phyloP scores from a whole-genome alignment of 2,329 filamentous ascomycete species.

The Talaromyces sp. region DNA sequence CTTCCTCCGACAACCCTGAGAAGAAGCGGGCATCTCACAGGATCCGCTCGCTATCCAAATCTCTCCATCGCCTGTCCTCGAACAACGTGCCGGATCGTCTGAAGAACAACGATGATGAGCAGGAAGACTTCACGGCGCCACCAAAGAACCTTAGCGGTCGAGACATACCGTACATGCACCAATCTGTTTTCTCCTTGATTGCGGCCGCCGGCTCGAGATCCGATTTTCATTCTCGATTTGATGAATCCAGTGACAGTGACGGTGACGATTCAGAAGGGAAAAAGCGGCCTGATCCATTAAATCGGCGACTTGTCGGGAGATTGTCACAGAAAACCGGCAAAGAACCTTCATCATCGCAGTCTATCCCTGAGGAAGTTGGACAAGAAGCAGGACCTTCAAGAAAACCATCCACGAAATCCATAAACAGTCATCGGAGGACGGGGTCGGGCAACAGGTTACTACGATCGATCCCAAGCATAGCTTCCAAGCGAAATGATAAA shows the following conservation, averaged over 20 bases:
- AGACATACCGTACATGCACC: constrained; percentile 69
- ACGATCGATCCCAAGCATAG: constrained; percentile 56
- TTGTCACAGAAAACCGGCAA: constrained; percentile 6
- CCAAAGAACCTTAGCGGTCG: constrained; percentile 39
- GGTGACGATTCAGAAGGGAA: constrained; percentile 33
- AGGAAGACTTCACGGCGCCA: constrained; percentile 57
- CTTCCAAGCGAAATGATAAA: constrained; percentile 36
- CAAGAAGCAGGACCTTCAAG: constrained; percentile 5
- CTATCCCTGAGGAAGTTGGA: constrained; percentile 9
- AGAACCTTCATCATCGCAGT: constrained; percentile 1
- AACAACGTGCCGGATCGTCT: constrained; percentile 55
- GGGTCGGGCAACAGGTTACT: constrained; percentile 57
- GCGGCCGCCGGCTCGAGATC: constrained; percentile 78
- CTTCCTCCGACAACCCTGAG: constrained; percentile 39
- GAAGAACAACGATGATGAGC: constrained; percentile 51
- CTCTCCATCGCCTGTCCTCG: constrained; percentile 42
- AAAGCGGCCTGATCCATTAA: constrained; percentile 15
- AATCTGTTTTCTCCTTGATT: constrained; percentile 90
- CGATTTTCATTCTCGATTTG: constrained; percentile 76
- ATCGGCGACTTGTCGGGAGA: constrained; percentile 13
- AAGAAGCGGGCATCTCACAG: constrained; percentile 41
- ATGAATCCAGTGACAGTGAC: constrained; percentile 78
- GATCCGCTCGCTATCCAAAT: constrained; percentile 38
- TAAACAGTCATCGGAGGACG: constrained; percentile 52
- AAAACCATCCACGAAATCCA: constrained; percentile 27